phyloP scores from a whole-genome alignment of 768 basidiomycete genomes.

The Lepiota venenata region DNA sequence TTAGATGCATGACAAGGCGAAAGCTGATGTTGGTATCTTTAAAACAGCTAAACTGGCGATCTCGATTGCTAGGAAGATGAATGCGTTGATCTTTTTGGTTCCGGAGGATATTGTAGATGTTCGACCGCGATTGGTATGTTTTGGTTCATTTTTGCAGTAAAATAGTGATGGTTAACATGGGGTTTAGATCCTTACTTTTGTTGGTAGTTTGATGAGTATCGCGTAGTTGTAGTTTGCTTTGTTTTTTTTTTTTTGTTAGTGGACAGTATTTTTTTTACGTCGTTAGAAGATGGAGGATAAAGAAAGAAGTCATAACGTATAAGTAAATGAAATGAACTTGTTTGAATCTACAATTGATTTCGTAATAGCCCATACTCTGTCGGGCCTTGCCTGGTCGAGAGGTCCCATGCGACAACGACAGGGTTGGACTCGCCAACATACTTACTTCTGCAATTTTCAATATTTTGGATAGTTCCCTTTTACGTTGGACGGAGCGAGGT shows the following conservation, averaged over 20 bases:
- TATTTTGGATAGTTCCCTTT: no score
- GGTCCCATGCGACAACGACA: no score
- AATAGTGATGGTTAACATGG: background rate
- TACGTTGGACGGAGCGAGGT: no score
- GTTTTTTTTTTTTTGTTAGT: no score
- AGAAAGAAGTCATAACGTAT: background rate
- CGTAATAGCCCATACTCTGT: no score
- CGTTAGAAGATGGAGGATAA: background rate
- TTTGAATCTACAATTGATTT: no score
- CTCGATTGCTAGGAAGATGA: slow-evolving; percentile 98
- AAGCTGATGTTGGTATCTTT: slow-evolving; percentile 3
- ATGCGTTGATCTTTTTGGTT: slow-evolving; percentile 92
- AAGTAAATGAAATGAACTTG: background rate
- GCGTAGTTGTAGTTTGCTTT: slow-evolving; percentile 31
- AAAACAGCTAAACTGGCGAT: slow-evolving; percentile 91
- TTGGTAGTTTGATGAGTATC: slow-evolving; percentile 87
- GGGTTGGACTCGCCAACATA: no score
- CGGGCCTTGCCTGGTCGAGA: no score
- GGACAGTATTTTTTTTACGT: background rate
- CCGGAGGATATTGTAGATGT: slow-evolving; percentile 97
- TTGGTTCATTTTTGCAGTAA: background rate
- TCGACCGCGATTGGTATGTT: slow-evolving; percentile 79
- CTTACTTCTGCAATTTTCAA: no score
- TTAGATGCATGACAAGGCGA: background rate
- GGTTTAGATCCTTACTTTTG: slow-evolving; percentile 89